These are phyloP conservation scores for Terana coerulea DNA, from an alignment of 768 basidiomycete species.

Conservation along the genomic window DNA sequence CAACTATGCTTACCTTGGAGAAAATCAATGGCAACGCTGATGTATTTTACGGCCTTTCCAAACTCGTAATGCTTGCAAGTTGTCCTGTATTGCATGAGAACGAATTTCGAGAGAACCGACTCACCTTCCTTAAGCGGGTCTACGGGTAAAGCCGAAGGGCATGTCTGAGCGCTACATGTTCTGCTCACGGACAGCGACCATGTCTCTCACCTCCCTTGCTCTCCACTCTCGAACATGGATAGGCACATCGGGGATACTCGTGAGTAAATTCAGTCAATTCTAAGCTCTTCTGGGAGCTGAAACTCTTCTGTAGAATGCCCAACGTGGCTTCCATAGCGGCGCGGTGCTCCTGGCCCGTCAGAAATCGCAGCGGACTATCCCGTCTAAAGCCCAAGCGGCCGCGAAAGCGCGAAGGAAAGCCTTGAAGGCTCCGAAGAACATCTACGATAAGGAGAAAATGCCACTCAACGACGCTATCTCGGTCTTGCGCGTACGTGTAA, in stretches of 20 bases:
- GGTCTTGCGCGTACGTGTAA: constrained; percentile 59
- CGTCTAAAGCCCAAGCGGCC: constrained; percentile 68
- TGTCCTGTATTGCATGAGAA: too few relatives aligned
- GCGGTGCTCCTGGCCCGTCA: constrained; percentile 43
- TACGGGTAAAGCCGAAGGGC: not conserved
- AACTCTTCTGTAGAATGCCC: constrained; percentile 14
- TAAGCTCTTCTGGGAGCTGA: not conserved
- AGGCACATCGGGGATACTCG: constrained; percentile 5
- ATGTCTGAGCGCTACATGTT: not conserved
- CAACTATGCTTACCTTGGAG: too few relatives aligned
- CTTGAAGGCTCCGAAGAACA: constrained; percentile 46
- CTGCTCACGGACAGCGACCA: constrained; percentile 5
- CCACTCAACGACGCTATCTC: constrained; percentile 61
- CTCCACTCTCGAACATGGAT: constrained; percentile 25
- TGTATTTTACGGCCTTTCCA: too few relatives aligned
- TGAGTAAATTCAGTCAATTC: not conserved
- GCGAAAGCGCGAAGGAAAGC: constrained; percentile 61
- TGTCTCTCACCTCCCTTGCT: constrained; percentile 18
- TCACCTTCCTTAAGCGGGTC: not conserved
- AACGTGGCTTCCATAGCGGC: constrained; percentile 51
- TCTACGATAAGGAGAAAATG: constrained; percentile 65
- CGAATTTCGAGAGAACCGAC: too few relatives aligned
- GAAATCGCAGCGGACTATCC: constrained; percentile 50
- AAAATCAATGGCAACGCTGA: too few relatives aligned
- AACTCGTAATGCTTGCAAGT: too few relatives aligned